A percentile compares a stretch with the other conserved stretches of the same genome.
Conservation (phyloP, 2,329 filamentous ascomycete species). For the Trichophyton mentagrophytes region DNA sequence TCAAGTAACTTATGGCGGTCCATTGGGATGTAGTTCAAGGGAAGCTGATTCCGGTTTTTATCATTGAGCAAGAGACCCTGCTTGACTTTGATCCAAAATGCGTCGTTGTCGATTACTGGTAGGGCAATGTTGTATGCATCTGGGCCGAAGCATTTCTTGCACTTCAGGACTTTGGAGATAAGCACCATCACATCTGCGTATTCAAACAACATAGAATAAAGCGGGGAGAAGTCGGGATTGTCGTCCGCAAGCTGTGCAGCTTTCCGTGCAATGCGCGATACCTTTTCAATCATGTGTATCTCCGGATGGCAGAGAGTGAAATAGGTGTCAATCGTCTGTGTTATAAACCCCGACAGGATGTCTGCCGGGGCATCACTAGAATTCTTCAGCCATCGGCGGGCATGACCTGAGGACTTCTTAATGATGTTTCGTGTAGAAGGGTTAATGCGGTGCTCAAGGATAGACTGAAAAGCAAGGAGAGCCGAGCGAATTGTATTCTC, state of each 20-base stretch:
- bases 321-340: neutral
- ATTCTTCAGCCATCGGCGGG: neutral
- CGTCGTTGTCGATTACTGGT: neutral
- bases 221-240: neutral
- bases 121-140: neutral
- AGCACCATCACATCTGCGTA: constrained; percentile 9
- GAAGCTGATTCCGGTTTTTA: neutral
- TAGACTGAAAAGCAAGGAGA: neutral
- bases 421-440: neutral
- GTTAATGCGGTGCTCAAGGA: neutral
- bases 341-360: neutral
- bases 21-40: neutral
- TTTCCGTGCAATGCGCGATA: neutral
- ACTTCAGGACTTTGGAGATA: constrained; percentile 5
- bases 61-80: neutral
- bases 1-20: neutral
- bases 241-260: neutral
- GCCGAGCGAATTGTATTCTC: neutral
- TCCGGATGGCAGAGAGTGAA: neutral
- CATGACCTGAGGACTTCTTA: neutral
- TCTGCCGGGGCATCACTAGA: neutral
- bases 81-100: neutral
- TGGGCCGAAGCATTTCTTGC: constrained; percentile 5
- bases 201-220: constrained; percentile 3
- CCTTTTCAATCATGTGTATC: neutral